A percentile compares a stretch with the other conserved stretches of the same genome.
These are phyloP conservation scores for Acanthamoeba healyi DNA, from an alignment of 208 protist genomes.

Conservation along the genomic window DNA sequence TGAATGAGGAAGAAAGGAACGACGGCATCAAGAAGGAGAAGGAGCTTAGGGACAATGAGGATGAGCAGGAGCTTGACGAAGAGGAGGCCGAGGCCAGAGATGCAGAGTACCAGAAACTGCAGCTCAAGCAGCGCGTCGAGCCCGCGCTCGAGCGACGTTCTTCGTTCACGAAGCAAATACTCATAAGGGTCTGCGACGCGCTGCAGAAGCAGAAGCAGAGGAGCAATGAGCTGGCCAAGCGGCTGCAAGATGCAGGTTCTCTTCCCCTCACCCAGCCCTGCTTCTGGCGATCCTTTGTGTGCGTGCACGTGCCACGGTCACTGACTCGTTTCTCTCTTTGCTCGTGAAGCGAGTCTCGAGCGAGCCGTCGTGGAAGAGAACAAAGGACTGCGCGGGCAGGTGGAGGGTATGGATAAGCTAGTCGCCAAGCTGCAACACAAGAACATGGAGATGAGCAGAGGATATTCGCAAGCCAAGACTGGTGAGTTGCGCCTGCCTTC, in stretches of 20 bases:
- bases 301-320: too few relatives aligned
- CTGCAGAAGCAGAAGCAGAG: background rate
- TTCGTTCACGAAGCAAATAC: constrained; percentile 24
- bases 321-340: background rate
- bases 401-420: background rate
- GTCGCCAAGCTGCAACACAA: constrained; percentile 15
- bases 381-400: background rate
- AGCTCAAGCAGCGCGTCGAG: constrained; percentile 6
- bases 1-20: constrained; percentile 47
- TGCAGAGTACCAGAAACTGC: background rate
- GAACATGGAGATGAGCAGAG: background rate
- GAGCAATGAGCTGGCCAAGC: background rate
- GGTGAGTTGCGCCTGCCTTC: too few relatives aligned
- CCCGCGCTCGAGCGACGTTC: background rate
- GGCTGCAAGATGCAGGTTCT: background rate
- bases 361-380: background rate
- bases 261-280: too few relatives aligned
- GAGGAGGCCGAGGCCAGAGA: background rate
- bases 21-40: constrained; percentile 16
- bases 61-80: constrained; percentile 15
- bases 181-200: constrained; percentile 9
- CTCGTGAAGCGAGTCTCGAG: background rate
- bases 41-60: background rate
- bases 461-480: background rate
- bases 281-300: constrained; percentile 16